Conservation (phyloP, 805 yeast genomes). For the Wickerhamiella qilinensis region DNA sequence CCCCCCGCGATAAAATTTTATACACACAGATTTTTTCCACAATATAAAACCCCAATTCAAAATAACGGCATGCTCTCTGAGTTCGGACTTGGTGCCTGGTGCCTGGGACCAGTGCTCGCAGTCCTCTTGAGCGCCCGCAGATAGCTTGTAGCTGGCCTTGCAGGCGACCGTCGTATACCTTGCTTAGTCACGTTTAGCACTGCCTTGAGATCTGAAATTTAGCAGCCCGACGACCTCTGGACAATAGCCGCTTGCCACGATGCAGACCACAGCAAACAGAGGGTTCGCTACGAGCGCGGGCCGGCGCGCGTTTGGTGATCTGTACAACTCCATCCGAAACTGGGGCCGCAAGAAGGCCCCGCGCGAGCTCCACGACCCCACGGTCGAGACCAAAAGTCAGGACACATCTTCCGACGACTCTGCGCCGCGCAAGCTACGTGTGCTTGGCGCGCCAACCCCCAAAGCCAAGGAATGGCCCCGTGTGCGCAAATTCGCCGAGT, state of each 20-base stretch:
- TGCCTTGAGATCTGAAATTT: too few relatives aligned
- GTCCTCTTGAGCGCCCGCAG: too few relatives aligned
- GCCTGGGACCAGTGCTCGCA: too few relatives aligned
- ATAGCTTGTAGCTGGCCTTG: too few relatives aligned
- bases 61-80: too few relatives aligned
- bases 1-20: too few relatives aligned
- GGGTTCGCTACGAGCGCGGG: not conserved
- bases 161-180: not conserved
- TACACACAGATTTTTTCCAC: too few relatives aligned
- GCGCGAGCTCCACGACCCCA: constrained; percentile 13
- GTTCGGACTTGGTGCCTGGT: too few relatives aligned
- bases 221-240: too few relatives aligned
- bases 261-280: not conserved
- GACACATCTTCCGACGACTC: constrained; percentile 11
- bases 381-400: constrained; percentile 7
- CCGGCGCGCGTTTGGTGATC: constrained; percentile 6
- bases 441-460: constrained; percentile 12
- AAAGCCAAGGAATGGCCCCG: constrained; percentile 8
- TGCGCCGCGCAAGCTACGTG: constrained; percentile 10
- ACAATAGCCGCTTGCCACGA: not conserved
- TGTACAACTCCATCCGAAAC: constrained; percentile 10
- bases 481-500: constrained; percentile 11
- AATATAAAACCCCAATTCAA: too few relatives aligned
- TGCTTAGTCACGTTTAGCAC: not conserved
- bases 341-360: constrained; percentile 8